A percentile compares a stretch with the other conserved stretches of the same genome.
These are phyloP conservation scores for Eruca vesicaria DNA, from an alignment of 441 rosid species.

Conservation along the genomic window DNA sequence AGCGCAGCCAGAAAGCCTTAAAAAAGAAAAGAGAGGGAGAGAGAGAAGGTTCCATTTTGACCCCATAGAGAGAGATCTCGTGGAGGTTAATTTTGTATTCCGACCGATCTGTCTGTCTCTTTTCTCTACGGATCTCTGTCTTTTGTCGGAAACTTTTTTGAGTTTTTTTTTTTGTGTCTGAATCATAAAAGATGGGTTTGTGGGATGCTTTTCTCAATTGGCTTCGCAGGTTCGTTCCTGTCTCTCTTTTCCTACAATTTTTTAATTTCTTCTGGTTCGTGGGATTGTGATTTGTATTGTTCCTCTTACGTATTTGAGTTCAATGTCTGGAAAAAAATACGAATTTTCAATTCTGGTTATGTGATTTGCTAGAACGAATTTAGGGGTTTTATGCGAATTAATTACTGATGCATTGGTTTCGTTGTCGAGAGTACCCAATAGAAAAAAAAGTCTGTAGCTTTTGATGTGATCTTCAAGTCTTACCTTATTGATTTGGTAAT, in stretches of 20 bases:
- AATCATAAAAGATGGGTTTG: conserved; percentile 50
- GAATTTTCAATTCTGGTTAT: background rate
- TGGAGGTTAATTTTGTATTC: conserved; percentile 9
- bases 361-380: background rate
- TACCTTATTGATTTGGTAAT: background rate
- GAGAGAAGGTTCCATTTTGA: conserved; percentile 3
- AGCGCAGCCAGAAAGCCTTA: background rate
- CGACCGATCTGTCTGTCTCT: conserved; percentile 25
- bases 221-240: conserved; percentile 58
- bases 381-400: background rate
- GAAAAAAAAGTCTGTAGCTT: background rate
- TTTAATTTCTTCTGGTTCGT: background rate
- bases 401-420: background rate
- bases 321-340: background rate
- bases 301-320: conserved; percentile 6
- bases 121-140: conserved; percentile 16
- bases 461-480: no score
- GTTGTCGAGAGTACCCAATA: background rate
- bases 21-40: background rate
- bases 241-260: background rate
- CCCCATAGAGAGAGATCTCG: conserved; percentile 21
- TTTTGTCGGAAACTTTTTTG: conserved; percentile 24
- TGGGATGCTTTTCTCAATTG: conserved; percentile 76
- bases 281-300: background rate
- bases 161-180: background rate